A percentile compares a stretch with the other conserved stretches of the same genome.
Conservation (phyloP, 1,284 basidiomycete genomes). For the Mycosarcoma mackinlayi region DNA sequence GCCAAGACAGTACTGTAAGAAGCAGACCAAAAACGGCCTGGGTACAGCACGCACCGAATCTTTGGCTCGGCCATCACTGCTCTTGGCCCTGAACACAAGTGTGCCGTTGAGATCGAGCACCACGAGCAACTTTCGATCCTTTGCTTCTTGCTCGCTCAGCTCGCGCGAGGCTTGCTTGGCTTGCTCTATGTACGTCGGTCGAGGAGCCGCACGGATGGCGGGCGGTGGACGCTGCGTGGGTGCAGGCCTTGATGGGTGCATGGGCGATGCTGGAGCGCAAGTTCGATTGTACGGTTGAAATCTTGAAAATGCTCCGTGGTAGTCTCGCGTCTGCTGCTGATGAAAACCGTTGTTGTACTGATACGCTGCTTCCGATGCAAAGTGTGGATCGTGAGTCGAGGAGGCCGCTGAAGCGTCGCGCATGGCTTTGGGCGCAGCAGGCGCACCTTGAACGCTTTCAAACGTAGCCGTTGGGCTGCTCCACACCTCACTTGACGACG, state of each 20-base stretch:
- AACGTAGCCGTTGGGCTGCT: not conserved
- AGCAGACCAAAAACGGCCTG: slow-evolving; percentile 77
- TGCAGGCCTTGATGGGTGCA: not conserved
- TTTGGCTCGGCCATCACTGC: slow-evolving; percentile 19
- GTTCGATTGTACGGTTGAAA: slow-evolving; percentile 9
- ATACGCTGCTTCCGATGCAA: not conserved
- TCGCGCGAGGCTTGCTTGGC: slow-evolving; percentile 8
- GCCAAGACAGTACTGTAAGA: slow-evolving; percentile 73
- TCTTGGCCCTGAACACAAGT: slow-evolving; percentile 76
- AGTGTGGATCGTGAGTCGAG: not conserved
- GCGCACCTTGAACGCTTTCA: slow-evolving; percentile 8
- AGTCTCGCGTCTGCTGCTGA: slow-evolving; percentile 13
- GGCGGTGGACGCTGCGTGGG: slow-evolving; percentile 8
- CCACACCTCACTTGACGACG: not conserved
- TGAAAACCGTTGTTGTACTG: not conserved
- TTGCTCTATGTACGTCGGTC: slow-evolving; percentile 20
- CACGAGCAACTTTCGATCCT: slow-evolving; percentile 71
- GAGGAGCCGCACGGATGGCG: slow-evolving; percentile 27
- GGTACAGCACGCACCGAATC: slow-evolving; percentile 39
- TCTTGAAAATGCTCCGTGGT: slow-evolving; percentile 6
- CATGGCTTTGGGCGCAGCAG: slow-evolving; percentile 29
- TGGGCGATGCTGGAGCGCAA: slow-evolving; percentile 4
- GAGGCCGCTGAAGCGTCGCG: slow-evolving; percentile 12
- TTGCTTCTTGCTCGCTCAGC: slow-evolving; percentile 19
- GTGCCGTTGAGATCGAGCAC: slow-evolving; percentile 86